These are phyloP conservation scores for Cucurbita ficifolia DNA, from an alignment of 306 rosid genomes.

Conservation along the genomic window DNA sequence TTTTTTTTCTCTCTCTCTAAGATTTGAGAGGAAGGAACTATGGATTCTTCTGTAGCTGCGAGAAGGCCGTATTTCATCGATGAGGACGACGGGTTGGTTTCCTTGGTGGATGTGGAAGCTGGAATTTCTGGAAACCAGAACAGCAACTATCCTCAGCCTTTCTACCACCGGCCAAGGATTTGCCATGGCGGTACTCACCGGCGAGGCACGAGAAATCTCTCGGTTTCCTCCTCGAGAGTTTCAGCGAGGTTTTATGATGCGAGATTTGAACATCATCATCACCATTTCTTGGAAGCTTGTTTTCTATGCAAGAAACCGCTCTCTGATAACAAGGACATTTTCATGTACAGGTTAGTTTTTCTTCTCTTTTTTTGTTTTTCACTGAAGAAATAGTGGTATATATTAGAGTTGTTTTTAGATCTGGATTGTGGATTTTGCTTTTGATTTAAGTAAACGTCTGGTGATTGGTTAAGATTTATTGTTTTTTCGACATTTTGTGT, in stretches of 20 bases:
- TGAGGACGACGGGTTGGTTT: constrained; percentile 42
- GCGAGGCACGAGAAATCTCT: not conserved
- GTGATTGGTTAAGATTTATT: too few relatives aligned
- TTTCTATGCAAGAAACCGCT: constrained; percentile 63
- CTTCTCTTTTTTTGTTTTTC: too few relatives aligned
- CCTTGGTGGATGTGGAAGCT: constrained; percentile 41
- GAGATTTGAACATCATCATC: constrained; percentile 63
- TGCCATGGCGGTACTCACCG: not conserved
- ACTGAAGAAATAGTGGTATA: too few relatives aligned
- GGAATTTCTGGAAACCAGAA: constrained; percentile 39
- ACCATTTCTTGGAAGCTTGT: constrained; percentile 67
- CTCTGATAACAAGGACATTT: constrained; percentile 51
- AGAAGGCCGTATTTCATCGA: constrained; percentile 48
- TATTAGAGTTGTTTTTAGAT: not conserved
- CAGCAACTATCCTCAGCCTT: not conserved
- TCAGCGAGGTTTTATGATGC: constrained; percentile 54
- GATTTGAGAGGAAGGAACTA: not conserved
- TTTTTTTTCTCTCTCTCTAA: not conserved
- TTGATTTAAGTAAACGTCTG: not conserved
- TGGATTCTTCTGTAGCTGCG: constrained; percentile 29
- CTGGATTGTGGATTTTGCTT: not conserved
- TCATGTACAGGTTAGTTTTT: constrained; percentile 71
- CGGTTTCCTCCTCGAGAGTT: constrained; percentile 30
- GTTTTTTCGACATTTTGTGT: too few relatives aligned
- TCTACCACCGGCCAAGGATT: not conserved